Conservation (phyloP, 2,329 filamentous ascomycete species). For the Teratosphaeria epicoccoides region DNA sequence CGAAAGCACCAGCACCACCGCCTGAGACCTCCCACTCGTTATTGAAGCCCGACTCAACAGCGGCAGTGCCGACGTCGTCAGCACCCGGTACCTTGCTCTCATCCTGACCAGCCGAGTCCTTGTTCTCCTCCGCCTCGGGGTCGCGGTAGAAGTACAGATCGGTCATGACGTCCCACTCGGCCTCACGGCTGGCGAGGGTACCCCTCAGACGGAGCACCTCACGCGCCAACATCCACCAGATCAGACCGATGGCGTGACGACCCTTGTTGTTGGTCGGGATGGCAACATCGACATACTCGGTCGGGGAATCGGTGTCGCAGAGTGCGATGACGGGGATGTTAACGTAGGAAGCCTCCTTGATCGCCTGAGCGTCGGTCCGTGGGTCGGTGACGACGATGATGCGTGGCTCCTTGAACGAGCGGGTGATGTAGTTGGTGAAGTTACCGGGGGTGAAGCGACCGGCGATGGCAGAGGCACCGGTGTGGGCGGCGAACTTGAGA, state of each 20-base stretch:
- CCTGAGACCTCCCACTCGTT: slow-evolving; percentile 77
- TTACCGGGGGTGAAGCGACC: slow-evolving; percentile 99
- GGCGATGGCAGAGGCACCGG: slow-evolving; percentile 92
- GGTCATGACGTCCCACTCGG: slow-evolving; percentile 98
- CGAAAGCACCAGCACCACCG: slow-evolving; percentile 53
- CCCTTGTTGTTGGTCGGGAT: slow-evolving; percentile 99
- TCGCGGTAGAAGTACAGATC: slow-evolving; percentile 99
- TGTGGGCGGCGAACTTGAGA: slow-evolving; percentile 99
- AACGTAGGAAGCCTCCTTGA: slow-evolving; percentile 99
- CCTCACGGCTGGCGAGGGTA: slow-evolving; percentile 90
- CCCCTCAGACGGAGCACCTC: slow-evolving; percentile 98
- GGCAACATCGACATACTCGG: slow-evolving; percentile 98
- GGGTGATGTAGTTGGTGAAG: slow-evolving; percentile 99
- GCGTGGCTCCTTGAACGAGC: slow-evolving; percentile 99
- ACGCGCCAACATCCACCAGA: slow-evolving; percentile 99
- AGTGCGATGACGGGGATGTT: slow-evolving; percentile 99
- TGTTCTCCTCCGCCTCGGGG: slow-evolving; percentile 98
- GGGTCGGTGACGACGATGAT: slow-evolving; percentile 99
- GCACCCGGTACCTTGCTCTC: slow-evolving; percentile 75
- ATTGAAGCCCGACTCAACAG: slow-evolving; percentile 70
- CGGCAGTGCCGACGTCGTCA: slow-evolving; percentile 71
- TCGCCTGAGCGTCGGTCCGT: slow-evolving; percentile 98
- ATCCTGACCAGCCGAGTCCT: slow-evolving; percentile 70
- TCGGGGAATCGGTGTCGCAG: slow-evolving; percentile 97
- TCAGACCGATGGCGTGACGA: slow-evolving; percentile 92